phyloP scores from a whole-genome alignment of 1,284 basidiomycete species.

The Irpex rosettiformis region DNA sequence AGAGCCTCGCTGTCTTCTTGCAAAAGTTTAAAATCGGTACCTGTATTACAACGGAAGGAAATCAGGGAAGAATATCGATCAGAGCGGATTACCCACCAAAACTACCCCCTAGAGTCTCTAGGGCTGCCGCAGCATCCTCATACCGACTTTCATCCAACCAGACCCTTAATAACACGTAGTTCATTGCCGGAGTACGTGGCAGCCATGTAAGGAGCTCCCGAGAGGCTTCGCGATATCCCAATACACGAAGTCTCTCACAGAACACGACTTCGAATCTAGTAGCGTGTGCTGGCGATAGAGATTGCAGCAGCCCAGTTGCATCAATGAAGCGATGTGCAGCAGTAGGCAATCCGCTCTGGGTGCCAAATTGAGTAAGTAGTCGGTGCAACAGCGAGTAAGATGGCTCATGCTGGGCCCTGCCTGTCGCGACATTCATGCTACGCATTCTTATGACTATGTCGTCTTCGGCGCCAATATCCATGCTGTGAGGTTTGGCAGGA shows the following conservation, averaged over 20 bases:
- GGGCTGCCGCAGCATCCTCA: slow-evolving; percentile 68
- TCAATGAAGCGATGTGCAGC: slow-evolving; percentile 70
- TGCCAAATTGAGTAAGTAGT: slow-evolving; percentile 53
- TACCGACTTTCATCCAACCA: slow-evolving; percentile 66
- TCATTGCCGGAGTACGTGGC: slow-evolving; percentile 71
- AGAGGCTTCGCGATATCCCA: slow-evolving; percentile 64
- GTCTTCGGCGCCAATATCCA: slow-evolving; percentile 43
- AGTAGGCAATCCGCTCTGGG: slow-evolving; percentile 41
- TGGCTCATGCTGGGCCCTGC: slow-evolving; percentile 42
- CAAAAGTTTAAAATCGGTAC: slow-evolving; percentile 48
- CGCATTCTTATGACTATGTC: slow-evolving; percentile 64
- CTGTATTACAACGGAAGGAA: slow-evolving; percentile 22
- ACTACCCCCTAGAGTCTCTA: slow-evolving; percentile 76
- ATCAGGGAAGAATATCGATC: background rate
- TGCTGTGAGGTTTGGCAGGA: slow-evolving; percentile 34
- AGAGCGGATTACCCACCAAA: slow-evolving; percentile 57
- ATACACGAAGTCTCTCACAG: slow-evolving; percentile 61
- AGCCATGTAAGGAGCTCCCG: slow-evolving; percentile 69
- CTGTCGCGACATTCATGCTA: slow-evolving; percentile 66
- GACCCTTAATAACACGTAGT: slow-evolving; percentile 71
- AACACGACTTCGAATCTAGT: slow-evolving; percentile 69
- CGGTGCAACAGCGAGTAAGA: slow-evolving; percentile 72
- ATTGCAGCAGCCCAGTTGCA: slow-evolving; percentile 58
- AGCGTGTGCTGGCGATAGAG: slow-evolving; percentile 59
- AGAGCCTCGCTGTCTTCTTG: slow-evolving; percentile 65